Conservation (phyloP, 192 early-diverging fungal species). For the Coemansia sp. region DNA sequence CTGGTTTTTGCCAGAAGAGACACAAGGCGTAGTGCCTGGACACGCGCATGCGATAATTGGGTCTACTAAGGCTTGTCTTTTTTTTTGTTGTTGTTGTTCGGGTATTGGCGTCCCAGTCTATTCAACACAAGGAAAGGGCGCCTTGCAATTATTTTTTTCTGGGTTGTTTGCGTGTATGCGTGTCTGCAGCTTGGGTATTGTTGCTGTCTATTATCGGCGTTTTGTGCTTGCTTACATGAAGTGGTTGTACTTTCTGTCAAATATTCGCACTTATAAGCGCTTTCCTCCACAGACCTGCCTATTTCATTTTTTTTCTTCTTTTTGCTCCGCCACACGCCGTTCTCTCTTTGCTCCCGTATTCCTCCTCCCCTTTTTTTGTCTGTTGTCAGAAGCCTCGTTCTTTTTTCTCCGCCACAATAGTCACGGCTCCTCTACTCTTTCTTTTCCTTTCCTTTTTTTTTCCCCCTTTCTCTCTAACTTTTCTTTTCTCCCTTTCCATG, state of each 20-base stretch:
- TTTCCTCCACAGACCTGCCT: conserved; percentile 12
- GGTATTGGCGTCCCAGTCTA: neutral
- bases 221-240: conserved; percentile 4
- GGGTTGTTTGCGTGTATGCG: neutral
- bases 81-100: too few species aligned
- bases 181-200: neutral
- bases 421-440: conserved; percentile 8
- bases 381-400: neutral
- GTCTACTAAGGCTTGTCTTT: too few species aligned
- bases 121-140: neutral
- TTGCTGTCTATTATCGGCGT: conserved; percentile 4
- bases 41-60: neutral
- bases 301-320: neutral
- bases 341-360: neutral
- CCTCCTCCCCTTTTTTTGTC: neutral
- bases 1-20: too few species aligned
- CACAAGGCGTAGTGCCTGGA: neutral
- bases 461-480: conserved; percentile 8
- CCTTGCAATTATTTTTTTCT: neutral
- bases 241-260: neutral
- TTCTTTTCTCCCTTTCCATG: conserved; percentile 23
- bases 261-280: neutral
- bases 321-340: neutral
- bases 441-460: too few species aligned
- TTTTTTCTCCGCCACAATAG: neutral